Conservation (phyloP, 2,329 filamentous ascomycete genomes). For the Cladosporium colombiae region DNA sequence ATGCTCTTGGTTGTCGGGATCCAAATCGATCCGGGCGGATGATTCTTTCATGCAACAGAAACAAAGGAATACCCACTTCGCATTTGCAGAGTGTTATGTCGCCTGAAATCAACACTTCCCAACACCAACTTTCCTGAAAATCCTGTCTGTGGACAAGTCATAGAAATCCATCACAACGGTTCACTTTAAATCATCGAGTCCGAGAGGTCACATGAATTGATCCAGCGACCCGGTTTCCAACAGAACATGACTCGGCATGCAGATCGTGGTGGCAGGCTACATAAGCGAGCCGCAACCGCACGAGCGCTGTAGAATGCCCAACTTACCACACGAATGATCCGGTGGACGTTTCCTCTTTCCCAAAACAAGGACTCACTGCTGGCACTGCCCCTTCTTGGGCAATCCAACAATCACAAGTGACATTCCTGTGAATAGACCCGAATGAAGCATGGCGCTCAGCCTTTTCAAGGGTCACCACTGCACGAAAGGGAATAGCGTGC, state of each 20-base stretch:
- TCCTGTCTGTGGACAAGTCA: not conserved
- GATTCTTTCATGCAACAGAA: not conserved
- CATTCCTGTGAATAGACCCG: not conserved
- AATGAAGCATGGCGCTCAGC: not conserved
- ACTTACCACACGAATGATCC: not conserved
- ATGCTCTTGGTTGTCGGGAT: not conserved
- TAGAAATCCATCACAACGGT: not conserved
- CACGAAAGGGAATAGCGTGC: not conserved
- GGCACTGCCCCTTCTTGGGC: not conserved
- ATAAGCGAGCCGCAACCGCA: not conserved
- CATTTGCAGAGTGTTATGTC: not conserved
- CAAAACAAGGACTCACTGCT: not conserved
- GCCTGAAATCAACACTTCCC: not conserved
- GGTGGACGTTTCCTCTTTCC: too few species aligned
- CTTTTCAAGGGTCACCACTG: not conserved
- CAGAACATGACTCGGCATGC: not conserved
- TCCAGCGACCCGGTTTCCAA: not conserved
- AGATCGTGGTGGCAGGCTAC: slow-evolving; percentile 1
- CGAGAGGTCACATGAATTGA: not conserved
- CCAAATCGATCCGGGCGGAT: not conserved
- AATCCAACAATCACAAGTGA: not conserved
- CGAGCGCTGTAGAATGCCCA: not conserved
- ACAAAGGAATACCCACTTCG: not conserved
- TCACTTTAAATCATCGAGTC: not conserved
- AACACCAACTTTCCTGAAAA: not conserved